Evolutionary conservation across 441 rosid genomes (phyloP).

Genomic region (Lepidium campestre): DNA sequence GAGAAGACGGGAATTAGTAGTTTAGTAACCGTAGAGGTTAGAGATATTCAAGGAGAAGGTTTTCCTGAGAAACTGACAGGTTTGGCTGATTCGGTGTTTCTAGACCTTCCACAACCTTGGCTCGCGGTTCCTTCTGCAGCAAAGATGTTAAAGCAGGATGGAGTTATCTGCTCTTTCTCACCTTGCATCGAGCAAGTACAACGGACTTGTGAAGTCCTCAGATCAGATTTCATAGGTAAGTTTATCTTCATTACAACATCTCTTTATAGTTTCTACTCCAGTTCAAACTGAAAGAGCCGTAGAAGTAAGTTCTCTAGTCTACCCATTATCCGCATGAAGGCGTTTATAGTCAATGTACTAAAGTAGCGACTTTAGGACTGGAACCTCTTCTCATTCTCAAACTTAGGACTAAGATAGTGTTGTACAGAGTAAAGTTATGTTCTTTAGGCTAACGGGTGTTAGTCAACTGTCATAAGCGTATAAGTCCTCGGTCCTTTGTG

Average conservation of each 20-base stretch:
- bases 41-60: slow-evolving; percentile 87
- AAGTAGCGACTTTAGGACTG: neutral
- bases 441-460: neutral
- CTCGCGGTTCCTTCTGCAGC: slow-evolving; percentile 65
- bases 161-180: slow-evolving; percentile 75
- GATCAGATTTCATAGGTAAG: slow-evolving; percentile 62
- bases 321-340: neutral
- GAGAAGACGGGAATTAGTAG: slow-evolving; percentile 65
- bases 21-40: slow-evolving; percentile 68
- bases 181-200: slow-evolving; percentile 95
- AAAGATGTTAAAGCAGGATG: slow-evolving; percentile 79
- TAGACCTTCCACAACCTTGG: slow-evolving; percentile 94
- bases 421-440: neutral
- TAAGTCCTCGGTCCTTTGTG: neutral
- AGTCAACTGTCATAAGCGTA: neutral
- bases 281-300: neutral
- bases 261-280: neutral
- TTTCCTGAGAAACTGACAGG: slow-evolving; percentile 66
- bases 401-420: neutral
- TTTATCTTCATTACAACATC: neutral
- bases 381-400: neutral
- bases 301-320: neutral
- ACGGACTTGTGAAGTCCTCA: slow-evolving; percentile 67
- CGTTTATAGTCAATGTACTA: neutral
- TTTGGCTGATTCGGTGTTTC: slow-evolving; percentile 65